Evolutionary conservation across 1,284 basidiomycete species (phyloP).

Genomic region (Pseudozyma flocculosa): DNA sequence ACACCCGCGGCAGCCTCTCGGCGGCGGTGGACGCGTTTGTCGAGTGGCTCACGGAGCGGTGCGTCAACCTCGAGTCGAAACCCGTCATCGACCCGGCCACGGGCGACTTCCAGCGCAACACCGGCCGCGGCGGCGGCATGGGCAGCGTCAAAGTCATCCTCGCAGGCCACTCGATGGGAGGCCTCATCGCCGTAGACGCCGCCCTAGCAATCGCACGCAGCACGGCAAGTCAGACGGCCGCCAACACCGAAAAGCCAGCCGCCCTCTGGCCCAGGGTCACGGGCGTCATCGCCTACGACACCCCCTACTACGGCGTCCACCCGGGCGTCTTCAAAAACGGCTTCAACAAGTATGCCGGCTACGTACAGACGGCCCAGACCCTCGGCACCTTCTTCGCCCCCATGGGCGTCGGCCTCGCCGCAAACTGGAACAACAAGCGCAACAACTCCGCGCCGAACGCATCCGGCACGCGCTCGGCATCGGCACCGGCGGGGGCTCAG

Average conservation of each 20-base stretch:
- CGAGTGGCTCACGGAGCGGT: constrained; percentile 65
- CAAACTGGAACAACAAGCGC: constrained; percentile 48
- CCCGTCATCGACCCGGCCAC: constrained; percentile 25
- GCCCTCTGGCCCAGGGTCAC: constrained; percentile 80
- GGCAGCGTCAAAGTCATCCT: constrained; percentile 68
- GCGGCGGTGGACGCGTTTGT: constrained; percentile 36
- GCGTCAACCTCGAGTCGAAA: constrained; percentile 74
- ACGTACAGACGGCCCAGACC: constrained; percentile 68
- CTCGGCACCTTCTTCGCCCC: constrained; percentile 61
- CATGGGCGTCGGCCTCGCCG: constrained; percentile 63
- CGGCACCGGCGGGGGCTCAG: background rate
- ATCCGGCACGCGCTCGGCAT: constrained; percentile 3
- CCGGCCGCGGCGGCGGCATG: constrained; percentile 37
- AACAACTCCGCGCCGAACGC: background rate
- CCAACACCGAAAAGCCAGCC: constrained; percentile 14
- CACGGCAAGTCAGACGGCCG: constrained; percentile 9
- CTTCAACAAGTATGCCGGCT: constrained; percentile 73
- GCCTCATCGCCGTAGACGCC: constrained; percentile 74
- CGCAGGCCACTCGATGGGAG: constrained; percentile 73
- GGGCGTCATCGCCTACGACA: constrained; percentile 82
- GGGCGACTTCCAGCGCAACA: constrained; percentile 14
- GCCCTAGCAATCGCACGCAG: constrained; percentile 60
- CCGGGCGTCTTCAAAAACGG: constrained; percentile 83
- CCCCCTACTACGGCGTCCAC: constrained; percentile 67
- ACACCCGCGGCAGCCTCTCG: constrained; percentile 64